phyloP scores from a whole-genome alignment of 805 yeast genomes.

The Nakazawaea siamensis region DNA sequence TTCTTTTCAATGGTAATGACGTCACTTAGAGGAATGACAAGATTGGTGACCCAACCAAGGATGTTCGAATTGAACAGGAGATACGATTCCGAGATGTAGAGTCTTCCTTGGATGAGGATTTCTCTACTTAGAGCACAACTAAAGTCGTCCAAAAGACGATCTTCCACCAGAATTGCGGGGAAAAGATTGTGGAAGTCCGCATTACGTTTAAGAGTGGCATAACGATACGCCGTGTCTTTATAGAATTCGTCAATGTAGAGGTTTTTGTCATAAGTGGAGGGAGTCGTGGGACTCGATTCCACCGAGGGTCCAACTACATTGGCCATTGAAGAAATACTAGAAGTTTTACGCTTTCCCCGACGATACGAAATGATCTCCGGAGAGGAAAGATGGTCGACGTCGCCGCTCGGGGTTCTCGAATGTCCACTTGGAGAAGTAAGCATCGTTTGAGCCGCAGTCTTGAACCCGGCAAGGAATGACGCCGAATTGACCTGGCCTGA shows the following conservation, averaged over 20 bases:
- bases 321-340: slow-evolving; percentile 14
- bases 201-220: slow-evolving; percentile 57
- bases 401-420: too few species aligned
- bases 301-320: slow-evolving; percentile 15
- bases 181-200: slow-evolving; percentile 74
- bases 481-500: too few species aligned
- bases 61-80: slow-evolving; percentile 83
- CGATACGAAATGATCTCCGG: slow-evolving; percentile 23
- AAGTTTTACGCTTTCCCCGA: slow-evolving; percentile 15
- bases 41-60: slow-evolving; percentile 84
- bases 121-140: slow-evolving; percentile 87
- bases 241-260: slow-evolving; percentile 52
- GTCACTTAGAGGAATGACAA: slow-evolving; percentile 65
- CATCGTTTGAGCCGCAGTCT: slow-evolving; percentile 7
- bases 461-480: slow-evolving; percentile 6
- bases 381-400: too few species aligned
- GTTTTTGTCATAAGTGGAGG: slow-evolving; percentile 25
- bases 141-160: slow-evolving; percentile 75
- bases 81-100: slow-evolving; percentile 71
- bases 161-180: slow-evolving; percentile 57
- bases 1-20: slow-evolving; percentile 70
- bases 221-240: slow-evolving; percentile 50
- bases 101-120: slow-evolving; percentile 77
- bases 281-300: slow-evolving; percentile 6
- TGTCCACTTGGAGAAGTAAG: slow-evolving; percentile 8